Evolutionary conservation across 805 yeast species (phyloP).

Genomic region (Nakazawaea molendinolei): DNA sequence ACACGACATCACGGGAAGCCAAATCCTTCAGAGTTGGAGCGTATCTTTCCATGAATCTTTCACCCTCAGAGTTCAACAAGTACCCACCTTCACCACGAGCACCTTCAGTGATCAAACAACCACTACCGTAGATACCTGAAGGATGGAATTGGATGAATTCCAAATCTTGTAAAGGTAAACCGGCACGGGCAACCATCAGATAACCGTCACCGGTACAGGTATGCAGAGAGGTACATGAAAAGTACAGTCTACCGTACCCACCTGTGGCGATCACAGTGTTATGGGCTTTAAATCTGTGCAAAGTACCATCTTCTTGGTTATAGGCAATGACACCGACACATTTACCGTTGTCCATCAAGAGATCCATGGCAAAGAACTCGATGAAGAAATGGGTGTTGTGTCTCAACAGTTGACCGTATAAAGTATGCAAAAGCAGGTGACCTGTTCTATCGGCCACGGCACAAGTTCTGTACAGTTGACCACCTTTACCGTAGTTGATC

Average conservation of each 20-base stretch:
- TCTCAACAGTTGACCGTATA: conserved; percentile 93
- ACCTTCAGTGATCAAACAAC: conserved; percentile 98
- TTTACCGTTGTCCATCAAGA: conserved; percentile 90
- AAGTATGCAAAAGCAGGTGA: conserved; percentile 90
- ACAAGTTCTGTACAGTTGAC: conserved; percentile 98
- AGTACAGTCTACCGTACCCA: conserved; percentile 97
- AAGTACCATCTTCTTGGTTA: conserved; percentile 98
- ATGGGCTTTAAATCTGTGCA: conserved; percentile 96
- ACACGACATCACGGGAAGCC: conserved; percentile 97
- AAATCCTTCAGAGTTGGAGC: conserved; percentile 98
- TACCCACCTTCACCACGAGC: conserved; percentile 99
- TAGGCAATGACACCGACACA: conserved; percentile 96
- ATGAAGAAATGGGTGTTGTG: conserved; percentile 97
- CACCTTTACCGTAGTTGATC: conserved; percentile 93
- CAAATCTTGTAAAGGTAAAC: conserved; percentile 93
- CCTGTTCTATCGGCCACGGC: conserved; percentile 99
- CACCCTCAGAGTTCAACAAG: conserved; percentile 94
- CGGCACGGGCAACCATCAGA: conserved; percentile 98
- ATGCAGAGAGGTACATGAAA: conserved; percentile 98
- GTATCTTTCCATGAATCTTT: conserved; percentile 98
- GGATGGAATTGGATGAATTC: conserved; percentile 99
- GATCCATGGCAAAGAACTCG: conserved; percentile 93
- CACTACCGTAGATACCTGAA: conserved; percentile 98
- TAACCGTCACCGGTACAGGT: conserved; percentile 99
- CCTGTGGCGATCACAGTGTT: conserved; percentile 97